Percentiles rank a stretch among this genome's conserved stretches.
These are phyloP conservation scores for Picochlorum sp. DNA, from an alignment of 139 green algal genomes.

Conservation along the genomic window DNA sequence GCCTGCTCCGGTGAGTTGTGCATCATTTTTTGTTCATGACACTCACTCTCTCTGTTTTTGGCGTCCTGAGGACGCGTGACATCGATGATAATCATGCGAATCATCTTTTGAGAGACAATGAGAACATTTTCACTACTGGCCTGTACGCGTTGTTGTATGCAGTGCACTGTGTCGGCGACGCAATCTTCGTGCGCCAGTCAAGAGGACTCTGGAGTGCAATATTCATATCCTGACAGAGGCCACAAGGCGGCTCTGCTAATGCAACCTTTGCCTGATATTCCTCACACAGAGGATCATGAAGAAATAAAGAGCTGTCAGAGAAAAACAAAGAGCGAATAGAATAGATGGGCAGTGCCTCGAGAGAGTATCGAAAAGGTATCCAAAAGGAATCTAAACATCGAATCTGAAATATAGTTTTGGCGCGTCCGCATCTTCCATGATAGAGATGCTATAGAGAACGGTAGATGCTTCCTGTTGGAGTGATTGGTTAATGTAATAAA, in stretches of 20 bases:
- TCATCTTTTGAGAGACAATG: too few species aligned
- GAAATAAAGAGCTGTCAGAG: neutral
- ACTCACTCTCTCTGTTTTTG: too few species aligned
- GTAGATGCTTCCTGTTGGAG: too few species aligned
- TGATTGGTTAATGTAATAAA: too few species aligned
- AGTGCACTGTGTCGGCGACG: neutral
- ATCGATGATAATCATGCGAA: too few species aligned
- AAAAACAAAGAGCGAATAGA: neutral
- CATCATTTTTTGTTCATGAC: neutral
- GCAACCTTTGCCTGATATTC: neutral
- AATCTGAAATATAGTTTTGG: too few species aligned
- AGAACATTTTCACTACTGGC: too few species aligned
- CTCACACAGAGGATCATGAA: neutral
- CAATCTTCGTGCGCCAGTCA: neutral
- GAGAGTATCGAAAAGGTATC: too few species aligned
- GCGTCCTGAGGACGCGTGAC: too few species aligned
- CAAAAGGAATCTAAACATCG: too few species aligned
- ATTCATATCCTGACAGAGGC: conserved; percentile 1
- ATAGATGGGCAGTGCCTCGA: neutral
- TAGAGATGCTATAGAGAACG: too few species aligned
- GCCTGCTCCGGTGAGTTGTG: neutral
- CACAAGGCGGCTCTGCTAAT: conserved; percentile 1
- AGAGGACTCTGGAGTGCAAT: neutral
- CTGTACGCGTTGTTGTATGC: neutral
- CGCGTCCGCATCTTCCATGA: too few species aligned